Conservation (phyloP, 2,329 filamentous ascomycete genomes). For the Ophiostoma piceae region DNA sequence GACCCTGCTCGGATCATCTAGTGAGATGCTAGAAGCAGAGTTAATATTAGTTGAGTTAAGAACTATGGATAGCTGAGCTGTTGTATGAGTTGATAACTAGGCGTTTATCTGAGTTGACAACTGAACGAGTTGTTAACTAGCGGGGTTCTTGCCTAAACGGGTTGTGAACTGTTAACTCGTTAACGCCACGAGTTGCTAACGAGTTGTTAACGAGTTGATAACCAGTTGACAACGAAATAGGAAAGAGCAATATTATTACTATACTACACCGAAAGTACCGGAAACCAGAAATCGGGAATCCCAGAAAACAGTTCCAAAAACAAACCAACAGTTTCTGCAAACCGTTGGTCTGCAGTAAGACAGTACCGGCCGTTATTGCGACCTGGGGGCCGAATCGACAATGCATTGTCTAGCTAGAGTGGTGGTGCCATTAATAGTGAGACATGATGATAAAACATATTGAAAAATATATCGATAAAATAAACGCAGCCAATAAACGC, state of each 20-base stretch:
- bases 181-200: background rate
- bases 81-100: background rate
- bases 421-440: background rate
- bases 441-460: background rate
- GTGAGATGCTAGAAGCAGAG: background rate
- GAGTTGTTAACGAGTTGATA: conserved; percentile 2
- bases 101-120: background rate
- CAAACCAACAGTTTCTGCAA: background rate
- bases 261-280: background rate
- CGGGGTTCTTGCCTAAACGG: no score
- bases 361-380: background rate
- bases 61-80: background rate
- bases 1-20: conserved; percentile 14
- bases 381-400: background rate
- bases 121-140: background rate
- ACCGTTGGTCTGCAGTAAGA: background rate
- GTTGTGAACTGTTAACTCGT: background rate
- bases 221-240: conserved; percentile 2
- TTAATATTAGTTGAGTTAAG: background rate
- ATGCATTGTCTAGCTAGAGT: background rate
- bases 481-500: background rate
- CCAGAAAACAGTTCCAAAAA: background rate
- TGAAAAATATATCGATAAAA: background rate
- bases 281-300: background rate
- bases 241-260: background rate